phyloP scores from a whole-genome alignment of 345 rosid genomes.

The Raphanus raphanistrum region DNA sequence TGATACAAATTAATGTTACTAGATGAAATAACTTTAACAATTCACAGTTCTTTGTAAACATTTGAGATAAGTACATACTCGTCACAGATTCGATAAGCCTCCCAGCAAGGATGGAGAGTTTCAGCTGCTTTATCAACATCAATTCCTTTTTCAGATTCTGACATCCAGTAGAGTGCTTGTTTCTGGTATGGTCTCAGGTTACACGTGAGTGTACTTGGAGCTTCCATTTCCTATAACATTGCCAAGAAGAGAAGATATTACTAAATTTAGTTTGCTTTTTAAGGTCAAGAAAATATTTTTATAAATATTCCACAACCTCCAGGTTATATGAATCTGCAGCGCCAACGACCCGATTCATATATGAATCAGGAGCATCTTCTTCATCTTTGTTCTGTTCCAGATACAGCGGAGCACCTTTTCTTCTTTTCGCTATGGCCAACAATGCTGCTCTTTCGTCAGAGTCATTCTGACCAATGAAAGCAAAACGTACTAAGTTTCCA shows the following conservation, averaged over 20 bases:
- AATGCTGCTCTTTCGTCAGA: constrained; percentile 38
- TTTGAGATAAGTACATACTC: constrained; percentile 42
- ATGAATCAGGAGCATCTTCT: constrained; percentile 51
- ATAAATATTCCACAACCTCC: constrained; percentile 41
- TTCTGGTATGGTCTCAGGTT: constrained; percentile 64
- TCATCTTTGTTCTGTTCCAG: constrained; percentile 51
- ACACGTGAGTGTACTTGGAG: constrained; percentile 56
- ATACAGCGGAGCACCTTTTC: constrained; percentile 40
- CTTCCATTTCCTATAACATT: constrained; percentile 59
- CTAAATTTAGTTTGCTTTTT: background rate
- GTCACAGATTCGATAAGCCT: constrained; percentile 63
- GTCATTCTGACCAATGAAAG: constrained; percentile 37
- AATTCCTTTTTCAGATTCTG: constrained; percentile 57
- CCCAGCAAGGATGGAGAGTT: constrained; percentile 74
- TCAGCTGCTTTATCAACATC: constrained; percentile 54
- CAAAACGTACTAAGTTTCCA: constrained; percentile 10
- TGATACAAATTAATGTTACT: background rate
- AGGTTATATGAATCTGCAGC: constrained; percentile 53
- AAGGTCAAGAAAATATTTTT: background rate
- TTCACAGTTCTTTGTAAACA: background rate
- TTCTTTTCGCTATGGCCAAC: constrained; percentile 47
- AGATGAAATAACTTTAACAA: background rate
- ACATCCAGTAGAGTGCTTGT: constrained; percentile 75
- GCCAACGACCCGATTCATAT: constrained; percentile 57
- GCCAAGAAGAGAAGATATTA: background rate